Base-by-base conservation (phyloP, 768 basidiomycete genomes). In the Psilocybe azurescens region DNA sequence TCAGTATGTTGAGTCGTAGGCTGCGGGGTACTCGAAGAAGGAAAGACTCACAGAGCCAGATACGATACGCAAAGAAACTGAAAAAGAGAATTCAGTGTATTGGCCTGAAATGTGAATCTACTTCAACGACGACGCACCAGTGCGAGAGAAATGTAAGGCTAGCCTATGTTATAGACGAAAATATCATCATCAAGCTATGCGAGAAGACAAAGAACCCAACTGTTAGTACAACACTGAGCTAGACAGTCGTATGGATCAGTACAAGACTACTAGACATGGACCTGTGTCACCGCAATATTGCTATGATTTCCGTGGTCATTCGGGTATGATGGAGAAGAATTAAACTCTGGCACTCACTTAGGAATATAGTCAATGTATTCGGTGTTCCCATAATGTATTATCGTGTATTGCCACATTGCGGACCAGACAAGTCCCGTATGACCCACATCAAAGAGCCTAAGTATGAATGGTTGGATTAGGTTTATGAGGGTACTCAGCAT, bases 371-470 rank as follows among this genome's bases (percentile, higher is more conserved):
- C 70, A n/a, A 75, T 72, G n/a, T 64, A 63, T 5, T 62, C 58
- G 13, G 36, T 8, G 5, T 70, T 50, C 3, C 76, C 77, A 56
- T 75, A 77, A 36, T 76, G 60, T 0, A 30, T 41, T 39, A 79
- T 75, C 24, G 78, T 62, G 56, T 77, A 79, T n/a, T 75, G 63
- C 78, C 80, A 82, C 44, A 79, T 57, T 5, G 78, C 68, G 5
- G 68, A 58, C 73, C 77, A 78, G 24, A 81, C 74, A 33, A 79
- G 67, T 9, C 58, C 63, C 0, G 77, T 80, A 61, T 81, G 81
- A 0, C 65, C 57, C 14, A 71, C 64, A 51, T 81, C 81, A n/a
- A 77, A 67, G n/a, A 71, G 6, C 79, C 80, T 81, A 59, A 3
- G 5, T 3, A 6, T n/a, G 41, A n/a, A n/a, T n/a, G n/a, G n/a